phyloP scores from a whole-genome alignment of 2,329 filamentous ascomycete species.

The Penicillium hordei region DNA sequence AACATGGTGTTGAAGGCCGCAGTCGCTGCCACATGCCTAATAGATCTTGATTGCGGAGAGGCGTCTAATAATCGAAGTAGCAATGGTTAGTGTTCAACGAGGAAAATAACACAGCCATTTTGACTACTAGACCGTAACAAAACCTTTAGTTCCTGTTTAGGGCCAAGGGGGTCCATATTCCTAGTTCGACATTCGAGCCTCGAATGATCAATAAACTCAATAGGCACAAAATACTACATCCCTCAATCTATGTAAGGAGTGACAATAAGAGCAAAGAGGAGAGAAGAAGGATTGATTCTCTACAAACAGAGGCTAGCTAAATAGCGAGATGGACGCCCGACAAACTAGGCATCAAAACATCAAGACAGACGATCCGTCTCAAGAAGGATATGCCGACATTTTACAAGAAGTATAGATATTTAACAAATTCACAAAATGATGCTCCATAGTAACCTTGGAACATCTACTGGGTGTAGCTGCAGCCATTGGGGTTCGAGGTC shows the following conservation, averaged over 20 bases:
- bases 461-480: constrained; percentile 29
- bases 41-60: neutral
- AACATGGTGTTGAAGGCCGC: constrained; percentile 8
- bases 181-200: no score
- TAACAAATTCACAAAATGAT: neutral
- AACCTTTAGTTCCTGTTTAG: no score
- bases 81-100: neutral
- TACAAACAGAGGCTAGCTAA: neutral
- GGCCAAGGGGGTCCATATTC: no score
- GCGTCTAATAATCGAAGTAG: no score
- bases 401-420: neutral
- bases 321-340: neutral
- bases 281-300: neutral
- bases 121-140: no score
- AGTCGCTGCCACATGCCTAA: constrained; percentile 6
- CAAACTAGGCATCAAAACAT: neutral
- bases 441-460: neutral
- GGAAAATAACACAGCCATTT: no score
- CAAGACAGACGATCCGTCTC: neutral
- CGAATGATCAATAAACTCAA: neutral
- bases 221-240: neutral
- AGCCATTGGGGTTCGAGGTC: constrained; percentile 25
- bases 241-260: neutral
- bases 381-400: neutral
- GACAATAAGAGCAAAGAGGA: neutral